A percentile compares a stretch with the other conserved stretches of the same genome.
Conservation (phyloP, 2,329 filamentous ascomycete genomes). For the Leptoxyphium fumago region DNA sequence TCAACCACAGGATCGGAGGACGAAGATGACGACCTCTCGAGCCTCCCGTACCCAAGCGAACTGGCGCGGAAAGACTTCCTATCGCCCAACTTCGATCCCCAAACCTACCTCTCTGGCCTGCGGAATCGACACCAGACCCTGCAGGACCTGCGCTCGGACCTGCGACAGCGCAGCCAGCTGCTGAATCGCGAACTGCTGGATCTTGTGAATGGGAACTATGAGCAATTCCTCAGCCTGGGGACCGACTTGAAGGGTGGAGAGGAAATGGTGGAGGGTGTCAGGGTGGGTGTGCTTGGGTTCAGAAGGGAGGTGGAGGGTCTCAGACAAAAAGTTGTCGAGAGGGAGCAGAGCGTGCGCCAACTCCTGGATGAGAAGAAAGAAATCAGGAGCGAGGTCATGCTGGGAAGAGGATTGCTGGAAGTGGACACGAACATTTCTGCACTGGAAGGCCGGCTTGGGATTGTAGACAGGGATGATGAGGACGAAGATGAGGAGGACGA, state of each 20-base stretch:
- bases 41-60: slow-evolving; percentile 76
- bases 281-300: slow-evolving; percentile 76
- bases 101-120: slow-evolving; percentile 68
- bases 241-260: slow-evolving; percentile 72
- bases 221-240: slow-evolving; percentile 74
- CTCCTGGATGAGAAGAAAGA: slow-evolving; percentile 51
- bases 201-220: slow-evolving; percentile 90
- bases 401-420: slow-evolving; percentile 49
- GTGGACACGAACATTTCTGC: slow-evolving; percentile 47
- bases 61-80: slow-evolving; percentile 76
- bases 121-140: slow-evolving; percentile 87
- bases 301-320: slow-evolving; percentile 66
- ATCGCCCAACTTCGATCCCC: slow-evolving; percentile 59
- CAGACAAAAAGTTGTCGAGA: slow-evolving; percentile 47
- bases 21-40: slow-evolving; percentile 46
- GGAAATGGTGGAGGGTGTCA: slow-evolving; percentile 78
- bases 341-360: slow-evolving; percentile 46
- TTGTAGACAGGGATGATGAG: slow-evolving; percentile 23
- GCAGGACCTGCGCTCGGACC: slow-evolving; percentile 76
- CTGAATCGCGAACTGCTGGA: slow-evolving; percentile 81
- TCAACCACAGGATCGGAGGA: slow-evolving; percentile 16
- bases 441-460: slow-evolving; percentile 48
- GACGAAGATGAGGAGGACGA: slow-evolving; percentile 14
- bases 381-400: slow-evolving; percentile 49
- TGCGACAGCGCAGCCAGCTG: slow-evolving; percentile 63